These are phyloP conservation scores for Talaromyces sp. DNA, from an alignment of 2,329 filamentous ascomycete species.

Conservation along the genomic window DNA sequence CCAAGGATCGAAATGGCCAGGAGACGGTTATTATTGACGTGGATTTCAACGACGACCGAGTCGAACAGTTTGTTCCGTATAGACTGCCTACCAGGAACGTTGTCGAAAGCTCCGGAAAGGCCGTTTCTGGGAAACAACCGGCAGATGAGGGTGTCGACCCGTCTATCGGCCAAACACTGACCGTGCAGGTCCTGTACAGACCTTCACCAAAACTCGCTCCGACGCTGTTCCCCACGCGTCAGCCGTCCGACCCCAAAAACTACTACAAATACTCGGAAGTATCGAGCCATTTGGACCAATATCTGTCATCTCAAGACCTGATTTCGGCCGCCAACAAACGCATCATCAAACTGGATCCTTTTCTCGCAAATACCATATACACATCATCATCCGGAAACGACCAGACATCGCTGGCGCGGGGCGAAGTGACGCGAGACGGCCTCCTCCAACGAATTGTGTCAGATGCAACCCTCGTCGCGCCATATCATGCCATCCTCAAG, in stretches of 20 bases:
- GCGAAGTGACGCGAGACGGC: slow-evolving; percentile 54
- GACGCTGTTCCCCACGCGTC: slow-evolving; percentile 44
- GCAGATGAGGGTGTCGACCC: slow-evolving; percentile 30
- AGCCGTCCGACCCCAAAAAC: slow-evolving; percentile 45
- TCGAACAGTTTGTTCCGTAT: slow-evolving; percentile 58
- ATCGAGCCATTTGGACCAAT: slow-evolving; percentile 51
- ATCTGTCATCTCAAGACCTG: slow-evolving; percentile 53
- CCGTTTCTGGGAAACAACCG: slow-evolving; percentile 20
- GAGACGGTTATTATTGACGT: slow-evolving; percentile 61
- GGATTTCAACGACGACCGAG: slow-evolving; percentile 54
- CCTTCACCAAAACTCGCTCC: slow-evolving; percentile 55
- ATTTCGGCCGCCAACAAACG: slow-evolving; percentile 55
- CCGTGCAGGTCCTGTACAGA: slow-evolving; percentile 49
- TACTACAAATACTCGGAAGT: slow-evolving; percentile 58
- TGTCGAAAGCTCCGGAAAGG: slow-evolving; percentile 36
- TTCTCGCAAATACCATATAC: slow-evolving; percentile 58
- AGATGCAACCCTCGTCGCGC: slow-evolving; percentile 42
- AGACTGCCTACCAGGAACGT: slow-evolving; percentile 54
- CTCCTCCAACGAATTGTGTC: slow-evolving; percentile 56
- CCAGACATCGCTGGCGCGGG: slow-evolving; percentile 52
- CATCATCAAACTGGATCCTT: slow-evolving; percentile 57
- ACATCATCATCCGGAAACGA: slow-evolving; percentile 47
- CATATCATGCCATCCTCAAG: slow-evolving; percentile 53
- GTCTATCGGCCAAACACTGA: slow-evolving; percentile 38
- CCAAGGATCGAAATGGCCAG: slow-evolving; percentile 59